Evolutionary conservation across 2,329 filamentous ascomycete species (phyloP), one percentile per base, ranked within the genome.

Genomic region (Calonectria henricotiae): DNA sequence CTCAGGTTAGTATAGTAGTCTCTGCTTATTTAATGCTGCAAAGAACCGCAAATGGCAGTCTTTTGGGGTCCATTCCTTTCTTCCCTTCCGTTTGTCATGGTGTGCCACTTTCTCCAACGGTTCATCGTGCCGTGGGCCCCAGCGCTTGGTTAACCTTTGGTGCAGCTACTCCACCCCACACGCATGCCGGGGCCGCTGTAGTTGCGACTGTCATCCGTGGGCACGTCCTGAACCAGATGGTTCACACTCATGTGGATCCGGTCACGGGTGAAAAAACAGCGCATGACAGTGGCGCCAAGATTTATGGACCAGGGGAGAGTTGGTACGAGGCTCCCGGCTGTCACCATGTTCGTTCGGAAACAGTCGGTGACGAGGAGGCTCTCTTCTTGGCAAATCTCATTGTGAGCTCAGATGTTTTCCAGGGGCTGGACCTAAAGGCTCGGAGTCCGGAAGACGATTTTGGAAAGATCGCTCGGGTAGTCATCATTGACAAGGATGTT

Each of bases 291-390:
- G 72, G 65, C 11, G 70, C 70, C 3, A 73, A 73, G 44, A 49
- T 73, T 0, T 73, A 73, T 17, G 72, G 72, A 0, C 72, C 72
- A 0, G 72, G 72, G 8, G 72, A 73, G 51, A 73, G 70, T 25
- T 73, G 72, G 72, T 73, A 70, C 11, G 72, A 73, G n/a, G 70
- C 70, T 17, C 72, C 70, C 5, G 70, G 72, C 0, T 73, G 72
- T n/a, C 72, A 71, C 6, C 72, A 73, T n/a, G 72, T 73, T 9
- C 72, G 70, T 17, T 72, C 72, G 23, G 72, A 73, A 62, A 72
- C 62, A 5, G 67, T 67, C 5, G 70, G 70, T 5, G 62, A 71
- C 12, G 72, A 67, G 9, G 72, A 73, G 39, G 65, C 65, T 27
- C 37, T 60, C 3, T 73, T 73, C 11, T 62, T 73, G 5, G 72